These are phyloP conservation scores for Protostelium mycophagum DNA, from an alignment of 78 protist genomes.

Conservation along the genomic window DNA sequence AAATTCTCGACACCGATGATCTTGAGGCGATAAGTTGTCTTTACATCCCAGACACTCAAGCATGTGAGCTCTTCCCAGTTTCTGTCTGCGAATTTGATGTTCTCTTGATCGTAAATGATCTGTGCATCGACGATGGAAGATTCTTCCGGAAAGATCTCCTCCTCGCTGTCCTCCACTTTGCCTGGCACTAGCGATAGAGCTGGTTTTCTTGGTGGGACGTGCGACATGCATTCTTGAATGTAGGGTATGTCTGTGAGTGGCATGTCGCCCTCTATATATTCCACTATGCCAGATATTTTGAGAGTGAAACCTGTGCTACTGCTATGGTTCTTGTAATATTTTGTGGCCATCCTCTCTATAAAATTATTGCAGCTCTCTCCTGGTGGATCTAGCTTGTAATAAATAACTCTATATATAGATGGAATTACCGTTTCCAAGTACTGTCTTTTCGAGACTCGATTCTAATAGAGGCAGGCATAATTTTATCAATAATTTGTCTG, in stretches of 20 bases:
- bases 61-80: slow-evolving; percentile 35
- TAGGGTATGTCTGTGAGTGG: background rate
- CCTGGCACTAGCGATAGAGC: background rate
- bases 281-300: background rate
- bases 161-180: background rate
- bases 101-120: background rate
- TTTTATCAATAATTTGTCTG: background rate
- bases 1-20: slow-evolving; percentile 16
- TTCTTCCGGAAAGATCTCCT: background rate
- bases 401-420: background rate
- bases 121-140: background rate
- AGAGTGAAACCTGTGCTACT: background rate
- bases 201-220: background rate
- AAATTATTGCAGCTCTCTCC: background rate
- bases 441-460: background rate
- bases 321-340: background rate
- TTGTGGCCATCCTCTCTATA: background rate
- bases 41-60: slow-evolving; percentile 34
- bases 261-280: background rate
- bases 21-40: slow-evolving; percentile 18
- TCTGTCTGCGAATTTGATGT: background rate
- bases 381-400: background rate
- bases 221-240: background rate
- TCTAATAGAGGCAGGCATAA: background rate
- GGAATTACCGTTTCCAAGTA: background rate